These are phyloP conservation scores for Zygosaccharomyces pseudobailii DNA, from an alignment of 1,139 yeast genomes.

Conservation along the genomic window DNA sequence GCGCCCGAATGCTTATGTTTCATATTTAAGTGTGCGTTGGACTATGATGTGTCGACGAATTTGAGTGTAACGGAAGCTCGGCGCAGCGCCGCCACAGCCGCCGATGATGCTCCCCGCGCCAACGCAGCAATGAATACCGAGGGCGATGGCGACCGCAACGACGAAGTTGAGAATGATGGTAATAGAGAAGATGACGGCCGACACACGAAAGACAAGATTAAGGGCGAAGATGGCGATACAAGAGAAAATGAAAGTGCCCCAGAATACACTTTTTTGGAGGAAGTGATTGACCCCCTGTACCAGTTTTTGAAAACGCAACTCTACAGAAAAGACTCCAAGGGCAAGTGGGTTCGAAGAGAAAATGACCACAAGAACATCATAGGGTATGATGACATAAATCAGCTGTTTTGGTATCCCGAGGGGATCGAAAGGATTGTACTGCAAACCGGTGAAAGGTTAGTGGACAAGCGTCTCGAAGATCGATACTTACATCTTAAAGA, in stretches of 20 bases:
- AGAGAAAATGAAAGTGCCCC: conserved; percentile 8
- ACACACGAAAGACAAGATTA: not conserved
- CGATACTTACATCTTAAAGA: conserved; percentile 47
- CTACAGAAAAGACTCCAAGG: conserved; percentile 36
- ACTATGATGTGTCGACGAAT: conserved; percentile 40
- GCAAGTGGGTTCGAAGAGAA: conserved; percentile 46
- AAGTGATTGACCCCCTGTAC: conserved; percentile 72
- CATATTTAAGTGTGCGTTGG: conserved; percentile 71
- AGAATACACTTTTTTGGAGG: conserved; percentile 50
- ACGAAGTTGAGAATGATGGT: not conserved
- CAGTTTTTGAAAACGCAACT: conserved; percentile 55
- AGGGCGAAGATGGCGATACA: not conserved
- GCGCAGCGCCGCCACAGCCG: conserved; percentile 25
- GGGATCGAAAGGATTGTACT: conserved; percentile 51
- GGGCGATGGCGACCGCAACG: not conserved
- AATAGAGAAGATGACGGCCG: not conserved
- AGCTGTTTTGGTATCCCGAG: conserved; percentile 72
- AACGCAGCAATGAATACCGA: not conserved
- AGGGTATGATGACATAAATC: conserved; percentile 87
- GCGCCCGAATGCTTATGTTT: conserved; percentile 86
- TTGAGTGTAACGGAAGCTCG: conserved; percentile 9
- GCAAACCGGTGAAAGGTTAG: conserved; percentile 41
- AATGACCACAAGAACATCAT: conserved; percentile 66
- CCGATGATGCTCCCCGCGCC: conserved; percentile 5
- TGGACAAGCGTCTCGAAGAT: conserved; percentile 41